Conservation (phyloP, 257 asterid genomes). For the Thymus mandschuricus region DNA sequence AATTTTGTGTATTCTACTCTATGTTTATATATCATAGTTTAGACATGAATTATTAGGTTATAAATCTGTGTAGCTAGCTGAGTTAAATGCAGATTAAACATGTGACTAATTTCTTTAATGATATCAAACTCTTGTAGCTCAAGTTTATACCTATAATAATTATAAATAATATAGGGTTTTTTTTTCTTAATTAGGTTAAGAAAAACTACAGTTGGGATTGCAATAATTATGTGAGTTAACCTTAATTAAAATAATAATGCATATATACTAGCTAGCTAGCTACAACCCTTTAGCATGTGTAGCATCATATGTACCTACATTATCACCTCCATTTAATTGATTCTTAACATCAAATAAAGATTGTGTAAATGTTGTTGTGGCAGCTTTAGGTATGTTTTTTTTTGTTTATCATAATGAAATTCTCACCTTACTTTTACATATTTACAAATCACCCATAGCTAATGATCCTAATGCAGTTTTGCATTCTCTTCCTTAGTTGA, state of each 20-base stretch:
- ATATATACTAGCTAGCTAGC: no score
- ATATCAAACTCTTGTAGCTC: background rate
- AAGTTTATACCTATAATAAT: background rate
- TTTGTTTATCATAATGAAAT: background rate
- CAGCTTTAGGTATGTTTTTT: background rate
- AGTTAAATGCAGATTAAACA: background rate
- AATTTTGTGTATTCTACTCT: background rate
- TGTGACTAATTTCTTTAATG: background rate
- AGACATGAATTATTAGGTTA: background rate
- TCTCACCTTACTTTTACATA: background rate
- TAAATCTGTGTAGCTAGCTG: background rate
- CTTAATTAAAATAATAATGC: no score
- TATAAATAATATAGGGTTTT: no score
- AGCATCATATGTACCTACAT: slow-evolving; percentile 10
- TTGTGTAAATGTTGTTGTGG: background rate
- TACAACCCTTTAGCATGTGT: background rate
- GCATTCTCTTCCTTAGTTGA: background rate
- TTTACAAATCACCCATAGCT: background rate
- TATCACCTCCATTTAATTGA: background rate
- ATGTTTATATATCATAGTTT: background rate
- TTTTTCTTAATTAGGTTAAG: background rate
- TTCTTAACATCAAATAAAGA: background rate
- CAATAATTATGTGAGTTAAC: background rate
- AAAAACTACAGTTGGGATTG: background rate
- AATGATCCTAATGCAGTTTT: background rate